These are phyloP conservation scores for Barnettozyma pratensis DNA, from an alignment of 805 yeast genomes.

Conservation along the genomic window DNA sequence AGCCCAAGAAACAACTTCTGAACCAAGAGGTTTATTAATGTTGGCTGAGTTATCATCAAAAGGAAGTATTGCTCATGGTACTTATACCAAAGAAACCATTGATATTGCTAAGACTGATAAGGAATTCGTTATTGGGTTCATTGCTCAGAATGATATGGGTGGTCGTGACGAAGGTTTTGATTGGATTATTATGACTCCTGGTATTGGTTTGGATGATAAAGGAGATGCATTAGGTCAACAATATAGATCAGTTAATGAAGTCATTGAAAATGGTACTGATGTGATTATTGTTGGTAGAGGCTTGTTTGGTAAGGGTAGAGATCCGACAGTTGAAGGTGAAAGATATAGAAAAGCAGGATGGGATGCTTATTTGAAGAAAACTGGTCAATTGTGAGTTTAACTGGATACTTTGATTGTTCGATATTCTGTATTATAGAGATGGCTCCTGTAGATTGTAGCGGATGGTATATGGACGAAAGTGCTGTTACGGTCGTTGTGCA, in stretches of 20 bases:
- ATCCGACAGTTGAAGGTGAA: conserved; percentile 80
- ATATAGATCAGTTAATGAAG: conserved; percentile 87
- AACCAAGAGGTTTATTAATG: conserved; percentile 89
- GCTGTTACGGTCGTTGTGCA: no score
- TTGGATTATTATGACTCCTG: conserved; percentile 97
- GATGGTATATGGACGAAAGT: no score
- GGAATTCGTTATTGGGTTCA: conserved; percentile 92
- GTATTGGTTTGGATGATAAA: conserved; percentile 95
- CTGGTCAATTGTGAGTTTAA: conserved; percentile 1
- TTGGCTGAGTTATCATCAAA: conserved; percentile 92
- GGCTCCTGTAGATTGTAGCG: no score
- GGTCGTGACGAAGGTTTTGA: conserved; percentile 82
- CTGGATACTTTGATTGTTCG: not conserved
- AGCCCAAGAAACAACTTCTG: conserved; percentile 55
- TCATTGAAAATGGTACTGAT: conserved; percentile 81
- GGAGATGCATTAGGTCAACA: conserved; percentile 97
- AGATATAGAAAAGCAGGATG: conserved; percentile 94
- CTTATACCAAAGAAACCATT: conserved; percentile 80
- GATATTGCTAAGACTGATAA: conserved; percentile 85
- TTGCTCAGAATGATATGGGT: conserved; percentile 88
- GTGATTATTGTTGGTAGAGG: conserved; percentile 99
- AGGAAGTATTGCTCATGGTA: conserved; percentile 91
- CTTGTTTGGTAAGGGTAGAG: conserved; percentile 88
- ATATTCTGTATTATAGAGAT: no score
- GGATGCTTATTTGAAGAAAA: conserved; percentile 68